A percentile compares a stretch with the other conserved stretches of the same genome.
phyloP scores from a whole-genome alignment of 805 yeast genomes.

The Candida hungchunana region DNA sequence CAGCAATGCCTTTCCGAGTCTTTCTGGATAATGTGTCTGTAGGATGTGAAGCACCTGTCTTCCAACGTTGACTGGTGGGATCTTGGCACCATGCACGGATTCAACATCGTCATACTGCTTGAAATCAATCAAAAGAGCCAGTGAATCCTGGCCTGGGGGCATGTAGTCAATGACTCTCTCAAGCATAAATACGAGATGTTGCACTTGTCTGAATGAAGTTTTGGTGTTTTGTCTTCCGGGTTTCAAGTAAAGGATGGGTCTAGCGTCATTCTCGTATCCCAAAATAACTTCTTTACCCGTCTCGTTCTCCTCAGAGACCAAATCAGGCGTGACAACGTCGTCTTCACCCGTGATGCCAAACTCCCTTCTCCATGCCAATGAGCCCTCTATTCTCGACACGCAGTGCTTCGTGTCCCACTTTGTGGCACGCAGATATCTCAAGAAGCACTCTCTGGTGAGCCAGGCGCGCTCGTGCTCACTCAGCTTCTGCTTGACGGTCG shows the following conservation, averaged over 20 bases:
- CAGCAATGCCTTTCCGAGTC: constrained; percentile 87
- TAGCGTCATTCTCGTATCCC: constrained; percentile 83
- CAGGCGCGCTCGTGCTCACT: constrained; percentile 72
- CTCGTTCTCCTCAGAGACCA: constrained; percentile 65
- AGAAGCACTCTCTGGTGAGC: constrained; percentile 87
- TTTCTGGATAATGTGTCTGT: constrained; percentile 96
- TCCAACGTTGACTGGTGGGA: constrained; percentile 87
- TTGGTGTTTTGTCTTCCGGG: constrained; percentile 97
- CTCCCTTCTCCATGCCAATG: constrained; percentile 91
- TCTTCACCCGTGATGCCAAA: constrained; percentile 68
- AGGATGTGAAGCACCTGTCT: constrained; percentile 88
- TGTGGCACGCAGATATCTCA: constrained; percentile 89
- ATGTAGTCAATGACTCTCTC: constrained; percentile 90
- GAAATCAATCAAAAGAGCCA: constrained; percentile 89
- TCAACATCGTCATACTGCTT: constrained; percentile 64
- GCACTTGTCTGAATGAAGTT: constrained; percentile 87
- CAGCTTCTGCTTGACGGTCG: constrained; percentile 40
- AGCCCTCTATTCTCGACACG: constrained; percentile 65
- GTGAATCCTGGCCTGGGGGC: constrained; percentile 95
- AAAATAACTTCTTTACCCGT: constrained; percentile 90
- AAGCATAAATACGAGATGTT: constrained; percentile 87
- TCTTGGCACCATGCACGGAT: constrained; percentile 39
- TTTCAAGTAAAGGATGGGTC: constrained; percentile 90
- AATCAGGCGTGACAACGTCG: constrained; percentile 50
- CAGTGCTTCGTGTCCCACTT: constrained; percentile 80